Base-by-base conservation (phyloP, 257 asterid genomes). In the Asclepias syriaca region DNA sequence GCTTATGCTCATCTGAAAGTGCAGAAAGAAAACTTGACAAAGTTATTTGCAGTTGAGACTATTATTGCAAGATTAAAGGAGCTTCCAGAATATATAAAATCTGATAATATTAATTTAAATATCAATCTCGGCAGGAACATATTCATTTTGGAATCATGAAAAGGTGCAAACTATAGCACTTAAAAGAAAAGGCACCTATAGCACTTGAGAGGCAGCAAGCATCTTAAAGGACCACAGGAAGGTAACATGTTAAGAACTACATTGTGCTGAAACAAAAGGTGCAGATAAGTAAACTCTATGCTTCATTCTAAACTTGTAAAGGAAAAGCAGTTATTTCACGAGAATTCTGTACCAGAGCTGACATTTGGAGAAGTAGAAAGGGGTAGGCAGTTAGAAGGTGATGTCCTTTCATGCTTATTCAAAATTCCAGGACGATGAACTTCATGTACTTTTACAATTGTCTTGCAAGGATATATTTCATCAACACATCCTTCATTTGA, bases 301-400 rank as follows among this genome's bases (percentile, higher is more conserved):
- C 19, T 14, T 67, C 40, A 67, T 56, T 12, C 50, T 46, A 19
- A 46, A 57, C 48, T 15, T 18, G 5, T 40, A 27, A 59, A 60
- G 60, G 49, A 48, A 43, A 56, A 65, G 22, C 49, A 16, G 39
- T 18, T 21, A 32, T 14, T 60, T 24, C 2, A 6, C 24, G 8
- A 22, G 45, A 65, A 72, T 50, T 70, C 32, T 32, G 58, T 72
- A 80, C 88, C 90, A 68, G 72, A 56, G 69, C 40, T 40, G 76
- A 63, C 48, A 63, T 65, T 71, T 40, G 79, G 78, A 50, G 70
- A 22, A 48, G 82, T 65, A 39, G 49, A 55, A 18, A 11, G 69
- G 49, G 79, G 50, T 22, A 71, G 71, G 72, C 67, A 46, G 53
- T 68, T 66, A 55, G n/a, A 19, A 40, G 74, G 74, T 73, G 69